A percentile compares a stretch with the other conserved stretches of the same genome.
These are phyloP conservation scores for Cercophora sp. DNA, from an alignment of 495 filamentous ascomycete genomes.

Conservation along the genomic window DNA sequence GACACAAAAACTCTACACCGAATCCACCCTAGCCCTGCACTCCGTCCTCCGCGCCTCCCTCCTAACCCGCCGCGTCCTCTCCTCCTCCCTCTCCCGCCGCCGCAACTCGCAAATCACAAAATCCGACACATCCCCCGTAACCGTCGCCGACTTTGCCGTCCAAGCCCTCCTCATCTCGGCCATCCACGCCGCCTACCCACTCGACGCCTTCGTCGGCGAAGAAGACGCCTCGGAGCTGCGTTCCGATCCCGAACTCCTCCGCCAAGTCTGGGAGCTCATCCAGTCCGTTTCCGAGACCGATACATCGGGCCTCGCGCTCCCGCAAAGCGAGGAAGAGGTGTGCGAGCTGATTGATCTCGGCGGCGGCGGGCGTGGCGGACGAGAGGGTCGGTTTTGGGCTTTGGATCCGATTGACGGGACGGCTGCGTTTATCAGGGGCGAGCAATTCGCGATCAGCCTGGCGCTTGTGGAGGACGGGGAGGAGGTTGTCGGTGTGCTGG, in stretches of 20 bases:
- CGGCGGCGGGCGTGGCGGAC: constrained; percentile 35
- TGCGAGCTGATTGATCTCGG: constrained; percentile 54
- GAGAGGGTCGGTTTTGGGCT: constrained; percentile 48
- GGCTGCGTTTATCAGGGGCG: constrained; percentile 49
- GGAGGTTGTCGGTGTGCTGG: constrained; percentile 53
- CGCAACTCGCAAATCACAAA: constrained; percentile 39
- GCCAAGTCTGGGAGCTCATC: constrained; percentile 49
- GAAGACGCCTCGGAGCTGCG: constrained; percentile 49
- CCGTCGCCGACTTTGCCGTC: constrained; percentile 54
- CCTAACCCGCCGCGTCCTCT: constrained; percentile 48
- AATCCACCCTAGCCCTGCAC: constrained; percentile 47
- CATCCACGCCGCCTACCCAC: constrained; percentile 46
- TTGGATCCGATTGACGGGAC: constrained; percentile 63
- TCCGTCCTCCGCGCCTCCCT: constrained; percentile 53
- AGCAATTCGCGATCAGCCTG: constrained; percentile 58
- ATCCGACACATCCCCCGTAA: constrained; percentile 50
- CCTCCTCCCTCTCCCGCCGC: constrained; percentile 14
- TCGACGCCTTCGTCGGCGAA: constrained; percentile 51
- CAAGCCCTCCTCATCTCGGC: constrained; percentile 54
- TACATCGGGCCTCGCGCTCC: constrained; percentile 32
- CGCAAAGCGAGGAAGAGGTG: constrained; percentile 46
- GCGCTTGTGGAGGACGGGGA: constrained; percentile 49
- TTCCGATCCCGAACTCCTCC: constrained; percentile 37
- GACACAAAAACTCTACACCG: constrained; percentile 34
- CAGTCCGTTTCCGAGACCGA: constrained; percentile 36